phyloP scores from a whole-genome alignment of 1,284 basidiomycete genomes.

The Rhodotorula sp. region DNA sequence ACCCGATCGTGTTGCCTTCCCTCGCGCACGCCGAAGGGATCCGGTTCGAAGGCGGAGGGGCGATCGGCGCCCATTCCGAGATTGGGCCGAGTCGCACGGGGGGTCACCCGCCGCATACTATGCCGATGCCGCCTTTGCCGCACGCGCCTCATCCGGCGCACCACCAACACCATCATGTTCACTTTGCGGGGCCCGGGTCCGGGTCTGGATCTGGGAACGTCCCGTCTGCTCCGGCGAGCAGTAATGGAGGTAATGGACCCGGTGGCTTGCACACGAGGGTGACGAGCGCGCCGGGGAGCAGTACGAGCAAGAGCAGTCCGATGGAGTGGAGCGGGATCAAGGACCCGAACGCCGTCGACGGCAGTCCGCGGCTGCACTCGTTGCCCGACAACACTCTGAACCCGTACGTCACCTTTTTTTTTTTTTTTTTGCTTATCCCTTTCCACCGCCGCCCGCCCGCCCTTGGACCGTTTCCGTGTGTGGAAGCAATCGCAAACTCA shows the following conservation, averaged over 20 bases:
- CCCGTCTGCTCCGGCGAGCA: not conserved
- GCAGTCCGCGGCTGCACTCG: slow-evolving; percentile 71
- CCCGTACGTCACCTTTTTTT: slow-evolving; percentile 51
- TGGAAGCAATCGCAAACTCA: not conserved
- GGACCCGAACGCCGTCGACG: slow-evolving; percentile 45
- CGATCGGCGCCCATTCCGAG: slow-evolving; percentile 15
- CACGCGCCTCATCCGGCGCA: slow-evolving; percentile 1
- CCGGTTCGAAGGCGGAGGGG: slow-evolving; percentile 27
- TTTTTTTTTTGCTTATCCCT: not conserved
- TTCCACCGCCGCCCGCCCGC: not conserved
- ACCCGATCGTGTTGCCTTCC: slow-evolving; percentile 25
- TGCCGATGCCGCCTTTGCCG: slow-evolving; percentile 1
- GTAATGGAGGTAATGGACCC: not conserved
- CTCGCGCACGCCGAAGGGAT: slow-evolving; percentile 10
- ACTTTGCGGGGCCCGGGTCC: slow-evolving; percentile 40
- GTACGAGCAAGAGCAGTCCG: slow-evolving; percentile 26
- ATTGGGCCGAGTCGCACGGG: slow-evolving; percentile 10
- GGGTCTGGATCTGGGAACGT: not conserved
- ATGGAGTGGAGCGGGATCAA: slow-evolving; percentile 38
- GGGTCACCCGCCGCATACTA: slow-evolving; percentile 4
- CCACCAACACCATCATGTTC: slow-evolving; percentile 3
- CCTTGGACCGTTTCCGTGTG: not conserved
- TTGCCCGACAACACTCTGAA: slow-evolving; percentile 87
- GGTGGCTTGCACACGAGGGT: not conserved
- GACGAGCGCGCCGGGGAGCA: slow-evolving; percentile 12